Evolutionary conservation across 495 filamentous ascomycete species (phyloP).

Genomic region (Penicillium chermesinum): DNA sequence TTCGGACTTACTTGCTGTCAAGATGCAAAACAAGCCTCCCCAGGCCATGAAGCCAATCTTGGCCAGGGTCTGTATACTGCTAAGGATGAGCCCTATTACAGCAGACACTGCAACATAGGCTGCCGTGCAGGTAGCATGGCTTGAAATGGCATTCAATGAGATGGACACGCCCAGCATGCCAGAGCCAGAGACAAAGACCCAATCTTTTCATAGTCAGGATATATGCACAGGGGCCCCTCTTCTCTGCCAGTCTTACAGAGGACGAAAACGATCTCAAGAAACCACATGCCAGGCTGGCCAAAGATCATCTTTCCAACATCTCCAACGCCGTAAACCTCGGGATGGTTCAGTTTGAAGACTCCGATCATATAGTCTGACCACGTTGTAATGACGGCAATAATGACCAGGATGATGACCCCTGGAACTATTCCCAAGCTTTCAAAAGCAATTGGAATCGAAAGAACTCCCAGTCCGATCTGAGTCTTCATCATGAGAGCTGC

Average conservation of each 20-base stretch:
- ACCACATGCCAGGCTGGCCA: slow-evolving; percentile 52
- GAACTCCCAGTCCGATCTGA: slow-evolving; percentile 56
- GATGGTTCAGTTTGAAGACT: slow-evolving; percentile 63
- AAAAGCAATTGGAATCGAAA: slow-evolving; percentile 57
- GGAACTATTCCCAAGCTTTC: slow-evolving; percentile 56
- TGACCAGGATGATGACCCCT: slow-evolving; percentile 45
- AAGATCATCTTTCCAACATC: slow-evolving; percentile 58
- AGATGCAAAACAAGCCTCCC: slow-evolving; percentile 32
- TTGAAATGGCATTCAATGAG: slow-evolving; percentile 59
- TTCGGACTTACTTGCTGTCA: slow-evolving; percentile 35
- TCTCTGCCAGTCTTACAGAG: slow-evolving; percentile 22
- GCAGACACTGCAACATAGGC: slow-evolving; percentile 35
- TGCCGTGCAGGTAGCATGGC: slow-evolving; percentile 58
- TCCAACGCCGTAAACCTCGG: slow-evolving; percentile 60
- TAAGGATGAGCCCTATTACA: slow-evolving; percentile 25
- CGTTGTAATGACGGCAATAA: slow-evolving; percentile 58
- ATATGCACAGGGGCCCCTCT: slow-evolving; percentile 20
- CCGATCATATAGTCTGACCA: slow-evolving; percentile 72
- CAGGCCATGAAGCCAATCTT: slow-evolving; percentile 37
- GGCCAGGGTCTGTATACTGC: slow-evolving; percentile 36
- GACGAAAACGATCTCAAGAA: slow-evolving; percentile 52
- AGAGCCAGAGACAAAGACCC: slow-evolving; percentile 36
- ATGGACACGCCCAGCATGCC: slow-evolving; percentile 66
- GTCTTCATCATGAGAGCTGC: slow-evolving; percentile 39
- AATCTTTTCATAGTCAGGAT: slow-evolving; percentile 50